A percentile compares a stretch with the other conserved stretches of the same genome.
phyloP scores from a whole-genome alignment of 1,284 basidiomycete genomes.

The Puccinia hordei region DNA sequence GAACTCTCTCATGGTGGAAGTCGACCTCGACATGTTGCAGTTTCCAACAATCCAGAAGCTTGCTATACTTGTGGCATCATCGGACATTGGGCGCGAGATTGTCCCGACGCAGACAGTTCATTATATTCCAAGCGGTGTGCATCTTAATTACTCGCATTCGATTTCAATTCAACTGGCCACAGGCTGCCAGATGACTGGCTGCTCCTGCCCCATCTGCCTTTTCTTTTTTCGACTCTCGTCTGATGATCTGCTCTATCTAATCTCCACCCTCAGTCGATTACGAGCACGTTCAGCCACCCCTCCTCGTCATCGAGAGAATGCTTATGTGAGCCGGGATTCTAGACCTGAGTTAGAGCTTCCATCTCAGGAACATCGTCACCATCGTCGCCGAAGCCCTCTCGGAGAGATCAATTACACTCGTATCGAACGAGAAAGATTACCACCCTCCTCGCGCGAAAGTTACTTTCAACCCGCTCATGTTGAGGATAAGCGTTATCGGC shows the following conservation, averaged over 20 bases:
- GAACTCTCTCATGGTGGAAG: conserved; percentile 78
- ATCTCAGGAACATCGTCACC: conserved; percentile 22
- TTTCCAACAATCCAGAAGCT: conserved; percentile 68
- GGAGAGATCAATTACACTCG: neutral
- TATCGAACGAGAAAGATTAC: conserved; percentile 25
- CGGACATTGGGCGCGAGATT: conserved; percentile 81
- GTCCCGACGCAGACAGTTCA: conserved; percentile 45
- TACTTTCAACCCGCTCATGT: conserved; percentile 2
- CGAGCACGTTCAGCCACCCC: conserved; percentile 21
- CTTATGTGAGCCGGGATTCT: conserved; percentile 1
- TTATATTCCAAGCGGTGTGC: conserved; percentile 30
- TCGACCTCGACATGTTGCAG: conserved; percentile 35
- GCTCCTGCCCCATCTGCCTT: neutral
- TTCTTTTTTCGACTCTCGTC: neutral
- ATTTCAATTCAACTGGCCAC: neutral
- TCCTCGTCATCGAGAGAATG: conserved; percentile 17
- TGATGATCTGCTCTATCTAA: conserved; percentile 27
- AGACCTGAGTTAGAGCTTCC: conserved; percentile 7
- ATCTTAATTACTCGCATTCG: conserved; percentile 37
- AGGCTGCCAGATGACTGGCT: neutral
- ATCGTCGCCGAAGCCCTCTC: conserved; percentile 21
- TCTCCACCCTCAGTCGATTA: conserved; percentile 25
- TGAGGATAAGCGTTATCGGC: conserved; percentile 24
- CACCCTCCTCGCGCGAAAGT: conserved; percentile 19
- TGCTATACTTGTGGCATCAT: conserved; percentile 79